phyloP scores from a whole-genome alignment of 306 rosid genomes.

The Prosopis cineraria region DNA sequence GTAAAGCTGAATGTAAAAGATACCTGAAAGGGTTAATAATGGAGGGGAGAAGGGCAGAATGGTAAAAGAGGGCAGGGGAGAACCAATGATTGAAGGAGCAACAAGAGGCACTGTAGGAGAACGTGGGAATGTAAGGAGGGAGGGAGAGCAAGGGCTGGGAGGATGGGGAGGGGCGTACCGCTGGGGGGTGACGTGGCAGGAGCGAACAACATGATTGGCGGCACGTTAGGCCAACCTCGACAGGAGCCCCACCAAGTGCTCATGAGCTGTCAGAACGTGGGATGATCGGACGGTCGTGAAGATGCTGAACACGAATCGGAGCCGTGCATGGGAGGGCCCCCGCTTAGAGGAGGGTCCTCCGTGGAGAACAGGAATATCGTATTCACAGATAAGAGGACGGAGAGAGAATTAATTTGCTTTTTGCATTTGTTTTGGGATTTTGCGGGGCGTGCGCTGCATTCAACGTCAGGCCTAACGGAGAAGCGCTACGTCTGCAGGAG shows the following conservation, averaged over 20 bases:
- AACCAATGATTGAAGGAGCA: slow-evolving; percentile 52
- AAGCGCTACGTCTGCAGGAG: too few species aligned
- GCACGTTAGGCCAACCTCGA: slow-evolving; percentile 55
- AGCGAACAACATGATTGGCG: slow-evolving; percentile 66
- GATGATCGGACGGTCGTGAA: slow-evolving; percentile 39
- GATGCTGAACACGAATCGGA: background rate
- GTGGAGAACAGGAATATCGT: background rate
- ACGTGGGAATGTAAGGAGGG: slow-evolving; percentile 41
- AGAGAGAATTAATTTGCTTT: background rate
- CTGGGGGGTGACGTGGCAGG: slow-evolving; percentile 51
- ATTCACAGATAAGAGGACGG: background rate
- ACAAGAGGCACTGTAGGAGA: slow-evolving; percentile 44
- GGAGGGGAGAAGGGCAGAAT: slow-evolving; percentile 39
- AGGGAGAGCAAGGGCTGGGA: background rate
- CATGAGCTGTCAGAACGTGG: slow-evolving; percentile 79
- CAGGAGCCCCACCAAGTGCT: slow-evolving; percentile 48
- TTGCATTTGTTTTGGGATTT: slow-evolving; percentile 40
- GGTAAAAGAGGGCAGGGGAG: slow-evolving; percentile 20
- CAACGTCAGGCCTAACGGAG: slow-evolving; percentile 42
- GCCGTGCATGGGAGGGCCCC: slow-evolving; percentile 39
- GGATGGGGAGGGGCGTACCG: slow-evolving; percentile 21
- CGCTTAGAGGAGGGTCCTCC: slow-evolving; percentile 38
- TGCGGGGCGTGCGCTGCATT: slow-evolving; percentile 57
- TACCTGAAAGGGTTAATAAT: too few species aligned
- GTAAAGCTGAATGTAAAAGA: too few species aligned